A percentile compares a stretch with the other conserved stretches of the same genome.
Conservation (phyloP, 257 asterid genomes). For the Solanum bukasovii region DNA sequence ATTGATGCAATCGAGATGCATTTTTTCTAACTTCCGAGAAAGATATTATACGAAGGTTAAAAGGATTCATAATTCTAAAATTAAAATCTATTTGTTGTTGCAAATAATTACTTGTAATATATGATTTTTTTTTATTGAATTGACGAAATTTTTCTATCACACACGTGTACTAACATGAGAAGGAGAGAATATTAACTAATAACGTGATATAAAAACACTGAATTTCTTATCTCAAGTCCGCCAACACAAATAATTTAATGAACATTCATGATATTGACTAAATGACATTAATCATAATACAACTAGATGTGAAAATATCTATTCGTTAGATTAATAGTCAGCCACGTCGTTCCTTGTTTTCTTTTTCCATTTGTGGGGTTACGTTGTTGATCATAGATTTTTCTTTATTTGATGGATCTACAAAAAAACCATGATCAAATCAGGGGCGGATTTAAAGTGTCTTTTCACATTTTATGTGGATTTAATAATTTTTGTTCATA, state of each 20-base stretch:
- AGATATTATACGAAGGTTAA: too few relatives aligned
- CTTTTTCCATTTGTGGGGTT: not conserved
- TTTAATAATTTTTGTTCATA: too few relatives aligned
- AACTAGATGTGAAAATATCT: not conserved
- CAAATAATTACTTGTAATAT: too few relatives aligned
- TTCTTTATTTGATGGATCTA: not conserved
- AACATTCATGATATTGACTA: not conserved
- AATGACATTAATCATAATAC: not conserved
- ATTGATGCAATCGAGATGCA: not conserved
- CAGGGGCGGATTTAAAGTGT: not conserved
- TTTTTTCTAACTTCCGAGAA: too few relatives aligned
- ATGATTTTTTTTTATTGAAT: too few relatives aligned
- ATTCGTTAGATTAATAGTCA: not conserved
- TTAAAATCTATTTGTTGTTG: not conserved
- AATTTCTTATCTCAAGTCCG: not conserved
- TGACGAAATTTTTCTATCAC: too few relatives aligned
- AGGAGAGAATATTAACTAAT: not conserved
- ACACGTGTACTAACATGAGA: not conserved
- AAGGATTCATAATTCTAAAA: not conserved
- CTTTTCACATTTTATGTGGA: too few relatives aligned
- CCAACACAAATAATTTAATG: not conserved
- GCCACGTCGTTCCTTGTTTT: not conserved
- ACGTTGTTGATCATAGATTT: too few relatives aligned
- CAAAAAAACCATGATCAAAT: not conserved
- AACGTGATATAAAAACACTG: not conserved